Conservation (phyloP, 768 basidiomycete species). For the Xerocomus spinulosus region DNA sequence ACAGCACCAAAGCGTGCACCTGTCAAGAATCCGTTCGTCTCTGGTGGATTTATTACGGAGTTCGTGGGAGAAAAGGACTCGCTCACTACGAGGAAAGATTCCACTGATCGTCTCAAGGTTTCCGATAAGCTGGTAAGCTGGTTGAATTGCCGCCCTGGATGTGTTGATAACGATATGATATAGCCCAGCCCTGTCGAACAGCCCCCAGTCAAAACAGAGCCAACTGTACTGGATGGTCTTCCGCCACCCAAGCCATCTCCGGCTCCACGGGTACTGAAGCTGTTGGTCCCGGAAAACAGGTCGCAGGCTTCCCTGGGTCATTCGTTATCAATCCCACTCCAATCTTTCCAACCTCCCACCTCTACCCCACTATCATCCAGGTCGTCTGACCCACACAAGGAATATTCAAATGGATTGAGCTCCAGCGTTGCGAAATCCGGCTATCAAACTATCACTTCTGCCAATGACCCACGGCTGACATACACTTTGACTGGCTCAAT, state of each 20-base stretch:
- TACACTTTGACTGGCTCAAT: slow-evolving; percentile 40
- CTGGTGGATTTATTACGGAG: slow-evolving; percentile 46
- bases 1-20: slow-evolving; percentile 14
- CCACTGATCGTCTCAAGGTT: slow-evolving; percentile 12
- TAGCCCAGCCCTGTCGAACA: slow-evolving; percentile 17
- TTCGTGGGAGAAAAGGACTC: slow-evolving; percentile 33
- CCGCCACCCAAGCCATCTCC: slow-evolving; percentile 14
- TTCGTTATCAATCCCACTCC: slow-evolving; percentile 12
- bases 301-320: slow-evolving; percentile 3
- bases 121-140: slow-evolving; percentile 16
- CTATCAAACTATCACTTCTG: slow-evolving; percentile 28
- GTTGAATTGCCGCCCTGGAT: background rate
- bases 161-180: slow-evolving; percentile 1
- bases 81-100: slow-evolving; percentile 17
- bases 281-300: slow-evolving; percentile 12
- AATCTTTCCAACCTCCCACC: slow-evolving; percentile 8
- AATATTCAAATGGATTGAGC: slow-evolving; percentile 10
- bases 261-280: slow-evolving; percentile 5
- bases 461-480: slow-evolving; percentile 30
- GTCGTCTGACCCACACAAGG: slow-evolving; percentile 10
- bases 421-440: slow-evolving; percentile 19
- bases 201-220: slow-evolving; percentile 18
- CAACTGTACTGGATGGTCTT: slow-evolving; percentile 6
- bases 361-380: slow-evolving; percentile 14
- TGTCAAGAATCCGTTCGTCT: slow-evolving; percentile 44